Evolutionary conservation across 192 early-diverging fungal genomes (phyloP).

Genomic region (Gamsiella multidivaricata): DNA sequence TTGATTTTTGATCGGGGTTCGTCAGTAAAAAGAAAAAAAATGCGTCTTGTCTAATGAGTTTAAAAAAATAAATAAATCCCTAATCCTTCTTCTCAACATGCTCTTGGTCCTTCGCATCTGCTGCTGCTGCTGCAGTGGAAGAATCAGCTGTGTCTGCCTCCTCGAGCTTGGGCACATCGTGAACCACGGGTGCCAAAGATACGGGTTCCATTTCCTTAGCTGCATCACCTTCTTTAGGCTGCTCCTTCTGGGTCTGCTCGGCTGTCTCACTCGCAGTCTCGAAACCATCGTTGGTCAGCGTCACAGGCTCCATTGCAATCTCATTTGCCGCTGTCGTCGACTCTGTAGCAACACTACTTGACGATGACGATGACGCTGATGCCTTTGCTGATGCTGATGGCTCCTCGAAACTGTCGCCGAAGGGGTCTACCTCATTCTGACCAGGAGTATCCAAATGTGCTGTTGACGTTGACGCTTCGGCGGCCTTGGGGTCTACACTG

Average conservation of each 20-base stretch:
- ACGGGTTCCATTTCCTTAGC: slow-evolving; percentile 2
- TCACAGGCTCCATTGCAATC: neutral
- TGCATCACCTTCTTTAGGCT: neutral
- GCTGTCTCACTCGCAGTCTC: too few relatives aligned
- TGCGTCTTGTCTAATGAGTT: too few relatives aligned
- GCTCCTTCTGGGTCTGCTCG: too few relatives aligned
- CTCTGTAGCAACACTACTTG: neutral
- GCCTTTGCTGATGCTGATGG: neutral
- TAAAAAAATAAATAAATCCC: too few relatives aligned
- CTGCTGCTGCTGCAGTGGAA: too few relatives aligned
- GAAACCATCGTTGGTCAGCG: too few relatives aligned
- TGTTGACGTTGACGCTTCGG: neutral
- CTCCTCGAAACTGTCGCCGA: slow-evolving; percentile 2
- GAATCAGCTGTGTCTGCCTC: neutral
- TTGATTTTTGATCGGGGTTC: too few relatives aligned
- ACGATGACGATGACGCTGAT: neutral
- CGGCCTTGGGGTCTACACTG: slow-evolving; percentile 19
- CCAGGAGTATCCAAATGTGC: slow-evolving; percentile 5
- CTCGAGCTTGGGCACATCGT: neutral
- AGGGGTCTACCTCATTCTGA: slow-evolving; percentile 5
- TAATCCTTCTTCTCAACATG: too few relatives aligned
- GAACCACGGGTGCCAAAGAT: neutral
- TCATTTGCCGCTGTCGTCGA: neutral
- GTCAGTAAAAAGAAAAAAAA: too few relatives aligned
- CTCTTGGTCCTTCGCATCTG: too few relatives aligned